Evolutionary conservation across 441 rosid genomes (phyloP).

Genomic region (Macaranga tanarius): DNA sequence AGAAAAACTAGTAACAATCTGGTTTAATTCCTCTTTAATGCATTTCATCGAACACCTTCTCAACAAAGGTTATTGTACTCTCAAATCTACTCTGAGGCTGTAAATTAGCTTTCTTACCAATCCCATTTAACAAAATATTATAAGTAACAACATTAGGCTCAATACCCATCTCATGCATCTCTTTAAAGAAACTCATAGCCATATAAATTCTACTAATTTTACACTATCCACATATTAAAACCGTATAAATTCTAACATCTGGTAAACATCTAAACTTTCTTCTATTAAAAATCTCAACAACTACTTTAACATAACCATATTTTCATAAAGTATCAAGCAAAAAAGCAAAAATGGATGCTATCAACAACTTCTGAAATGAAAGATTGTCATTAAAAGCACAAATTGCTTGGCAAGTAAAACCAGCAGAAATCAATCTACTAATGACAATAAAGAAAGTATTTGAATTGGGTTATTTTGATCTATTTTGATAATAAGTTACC

Average conservation of each 20-base stretch:
- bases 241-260: constrained; percentile 54
- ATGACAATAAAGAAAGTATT: constrained; percentile 61
- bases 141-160: constrained; percentile 72
- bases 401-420: constrained; percentile 81
- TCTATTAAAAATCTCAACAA: constrained; percentile 58
- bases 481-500: constrained; percentile 73
- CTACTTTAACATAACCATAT: constrained; percentile 66
- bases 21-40: constrained; percentile 67
- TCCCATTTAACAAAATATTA: constrained; percentile 73
- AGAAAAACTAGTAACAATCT: constrained; percentile 70
- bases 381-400: constrained; percentile 68
- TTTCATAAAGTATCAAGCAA: constrained; percentile 76
- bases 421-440: constrained; percentile 68
- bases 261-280: constrained; percentile 41
- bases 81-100: constrained; percentile 68
- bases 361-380: constrained; percentile 37
- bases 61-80: constrained; percentile 56
- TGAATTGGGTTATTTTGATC: constrained; percentile 46
- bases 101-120: constrained; percentile 73
- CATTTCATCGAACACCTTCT: constrained; percentile 87
- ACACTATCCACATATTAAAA: constrained; percentile 79
- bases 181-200: constrained; percentile 66
- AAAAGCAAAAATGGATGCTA: constrained; percentile 39
- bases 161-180: constrained; percentile 62
- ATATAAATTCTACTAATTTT: constrained; percentile 70